phyloP scores from a whole-genome alignment of 1,284 basidiomycete species.

The Cutaneotrichosporon sp. region DNA sequence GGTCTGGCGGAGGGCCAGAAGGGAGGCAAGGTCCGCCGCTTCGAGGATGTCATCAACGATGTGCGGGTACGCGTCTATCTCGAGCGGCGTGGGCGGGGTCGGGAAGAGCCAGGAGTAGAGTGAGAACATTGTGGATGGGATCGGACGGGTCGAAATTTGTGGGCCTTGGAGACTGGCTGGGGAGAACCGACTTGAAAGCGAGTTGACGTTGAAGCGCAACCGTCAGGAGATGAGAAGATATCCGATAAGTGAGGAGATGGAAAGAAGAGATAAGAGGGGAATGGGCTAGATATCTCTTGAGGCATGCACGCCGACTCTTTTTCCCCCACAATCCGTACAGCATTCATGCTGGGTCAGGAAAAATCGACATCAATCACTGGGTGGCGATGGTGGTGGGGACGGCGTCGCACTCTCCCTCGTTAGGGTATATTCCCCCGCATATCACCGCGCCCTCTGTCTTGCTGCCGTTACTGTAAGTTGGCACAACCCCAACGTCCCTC shows the following conservation, averaged over 20 bases:
- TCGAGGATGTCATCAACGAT: neutral
- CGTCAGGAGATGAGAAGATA: neutral
- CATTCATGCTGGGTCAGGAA: neutral
- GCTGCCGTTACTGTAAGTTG: neutral
- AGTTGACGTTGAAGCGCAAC: neutral
- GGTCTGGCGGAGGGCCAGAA: constrained; percentile 3
- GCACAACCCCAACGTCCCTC: neutral
- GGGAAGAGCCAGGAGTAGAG: neutral
- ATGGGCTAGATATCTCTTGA: neutral
- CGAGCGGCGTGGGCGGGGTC: neutral
- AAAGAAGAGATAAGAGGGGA: neutral
- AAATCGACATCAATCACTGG: neutral
- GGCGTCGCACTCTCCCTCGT: neutral
- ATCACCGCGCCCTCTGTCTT: neutral
- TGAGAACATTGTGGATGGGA: neutral
- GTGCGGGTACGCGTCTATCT: constrained; percentile 3
- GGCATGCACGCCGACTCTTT: neutral
- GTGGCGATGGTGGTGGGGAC: neutral
- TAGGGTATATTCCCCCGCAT: neutral
- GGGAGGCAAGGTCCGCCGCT: neutral
- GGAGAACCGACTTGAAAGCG: neutral
- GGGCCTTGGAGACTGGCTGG: neutral
- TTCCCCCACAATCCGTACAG: neutral
- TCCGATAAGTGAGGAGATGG: neutral
- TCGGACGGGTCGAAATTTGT: neutral